These are phyloP conservation scores for Didymella segeticola DNA, from an alignment of 2,329 filamentous ascomycete genomes.

Conservation along the genomic window DNA sequence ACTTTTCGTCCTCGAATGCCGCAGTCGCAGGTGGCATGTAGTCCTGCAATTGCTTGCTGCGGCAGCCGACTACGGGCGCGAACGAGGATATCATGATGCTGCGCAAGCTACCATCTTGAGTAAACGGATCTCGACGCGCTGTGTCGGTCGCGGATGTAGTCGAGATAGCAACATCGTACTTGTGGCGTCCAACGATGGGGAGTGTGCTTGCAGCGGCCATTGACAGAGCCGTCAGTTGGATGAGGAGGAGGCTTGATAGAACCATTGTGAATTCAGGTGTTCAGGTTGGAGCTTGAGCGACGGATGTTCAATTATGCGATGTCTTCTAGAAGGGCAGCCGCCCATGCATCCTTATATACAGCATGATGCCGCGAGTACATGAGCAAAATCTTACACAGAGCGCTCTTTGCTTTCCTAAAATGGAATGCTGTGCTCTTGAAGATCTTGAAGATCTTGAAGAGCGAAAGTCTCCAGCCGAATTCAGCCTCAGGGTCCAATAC, in stretches of 20 bases:
- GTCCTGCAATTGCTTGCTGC: constrained; percentile 1
- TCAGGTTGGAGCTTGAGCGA: neutral
- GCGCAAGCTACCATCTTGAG: constrained; percentile 24
- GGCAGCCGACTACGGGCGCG: constrained; percentile 25
- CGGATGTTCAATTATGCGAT: neutral
- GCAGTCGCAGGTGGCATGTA: constrained; percentile 38
- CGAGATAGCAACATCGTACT: constrained; percentile 23
- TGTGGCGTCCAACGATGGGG: constrained; percentile 20
- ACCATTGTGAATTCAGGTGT: neutral
- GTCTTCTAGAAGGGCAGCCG: neutral
- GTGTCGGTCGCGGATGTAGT: constrained; percentile 25
- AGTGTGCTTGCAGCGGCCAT: neutral
- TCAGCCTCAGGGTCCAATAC: neutral
- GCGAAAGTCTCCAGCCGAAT: neutral
- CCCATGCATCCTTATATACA: neutral
- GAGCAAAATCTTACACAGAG: neutral
- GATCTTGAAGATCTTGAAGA: neutral
- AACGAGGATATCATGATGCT: constrained; percentile 37
- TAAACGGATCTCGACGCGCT: constrained; percentile 29
- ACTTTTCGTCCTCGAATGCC: constrained; percentile 29
- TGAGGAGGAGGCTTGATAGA: neutral
- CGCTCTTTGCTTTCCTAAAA: neutral
- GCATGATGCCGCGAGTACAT: neutral
- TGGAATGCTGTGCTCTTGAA: neutral
- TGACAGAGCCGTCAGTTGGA: neutral